Conservation (phyloP, 371 early-diverging fungal genomes). For the Entomophthora muscae region DNA sequence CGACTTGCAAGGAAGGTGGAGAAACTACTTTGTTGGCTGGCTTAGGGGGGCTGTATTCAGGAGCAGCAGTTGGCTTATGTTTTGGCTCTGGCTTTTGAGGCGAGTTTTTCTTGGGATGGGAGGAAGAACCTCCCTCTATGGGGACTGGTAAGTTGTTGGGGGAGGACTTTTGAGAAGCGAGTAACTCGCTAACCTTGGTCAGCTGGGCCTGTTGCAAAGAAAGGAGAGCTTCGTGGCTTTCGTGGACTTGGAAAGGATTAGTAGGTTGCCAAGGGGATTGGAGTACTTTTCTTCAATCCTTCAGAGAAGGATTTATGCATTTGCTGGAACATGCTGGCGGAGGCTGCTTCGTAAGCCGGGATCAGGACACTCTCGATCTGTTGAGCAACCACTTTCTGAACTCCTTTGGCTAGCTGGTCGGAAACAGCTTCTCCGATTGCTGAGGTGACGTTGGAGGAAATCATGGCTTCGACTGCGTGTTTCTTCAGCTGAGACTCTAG, state of each 20-base stretch:
- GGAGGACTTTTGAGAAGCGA: neutral
- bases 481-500: neutral
- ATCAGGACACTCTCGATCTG: neutral
- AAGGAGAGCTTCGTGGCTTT: neutral
- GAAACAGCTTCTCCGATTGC: neutral
- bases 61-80: neutral
- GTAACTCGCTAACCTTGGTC: neutral
- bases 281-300: neutral
- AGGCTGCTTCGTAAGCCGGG: neutral
- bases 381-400: neutral
- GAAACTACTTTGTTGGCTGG: neutral
- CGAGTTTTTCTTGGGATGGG: neutral
- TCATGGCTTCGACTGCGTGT: neutral
- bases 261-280: neutral
- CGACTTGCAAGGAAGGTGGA: neutral
- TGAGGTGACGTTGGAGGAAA: neutral
- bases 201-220: neutral
- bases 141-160: neutral
- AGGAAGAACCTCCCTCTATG: neutral
- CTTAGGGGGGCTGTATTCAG: neutral
- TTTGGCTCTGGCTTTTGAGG: neutral
- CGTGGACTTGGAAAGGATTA: neutral
- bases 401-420: neutral
- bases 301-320: neutral
- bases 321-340: neutral